A percentile compares a stretch with the other conserved stretches of the same genome.
Conservation (phyloP, 2,329 filamentous ascomycete genomes). For the Penicillium sclerotigenum region DNA sequence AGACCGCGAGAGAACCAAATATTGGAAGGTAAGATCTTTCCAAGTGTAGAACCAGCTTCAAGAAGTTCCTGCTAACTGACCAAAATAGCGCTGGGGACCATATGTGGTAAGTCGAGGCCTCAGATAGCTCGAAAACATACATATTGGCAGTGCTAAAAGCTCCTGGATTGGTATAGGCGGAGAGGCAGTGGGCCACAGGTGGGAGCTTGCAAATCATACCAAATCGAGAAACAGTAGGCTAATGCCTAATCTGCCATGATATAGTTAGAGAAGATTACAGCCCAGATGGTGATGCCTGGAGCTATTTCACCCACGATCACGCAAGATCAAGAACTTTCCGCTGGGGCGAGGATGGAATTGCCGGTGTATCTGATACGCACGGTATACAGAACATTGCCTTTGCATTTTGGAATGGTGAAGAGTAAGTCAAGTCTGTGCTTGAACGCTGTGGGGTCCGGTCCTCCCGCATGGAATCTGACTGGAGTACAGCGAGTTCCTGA, state of each 20-base stretch:
- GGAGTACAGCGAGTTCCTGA: conserved; percentile 71
- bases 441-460: not conserved
- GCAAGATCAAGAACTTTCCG: conserved; percentile 83
- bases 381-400: conserved; percentile 90
- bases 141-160: not conserved
- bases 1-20: conserved; percentile 76
- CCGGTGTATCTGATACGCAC: conserved; percentile 90
- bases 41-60: not conserved
- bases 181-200: conserved; percentile 95
- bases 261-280: conserved; percentile 88
- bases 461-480: not conserved
- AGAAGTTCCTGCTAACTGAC: not conserved
- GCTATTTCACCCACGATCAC: conserved; percentile 91
- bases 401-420: conserved; percentile 96
- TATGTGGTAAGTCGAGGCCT: conserved; percentile 56
- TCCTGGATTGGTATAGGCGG: conserved; percentile 47
- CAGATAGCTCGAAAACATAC: not conserved
- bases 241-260: conserved; percentile 25
- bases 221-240: conserved; percentile 8
- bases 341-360: conserved; percentile 97
- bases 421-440: conserved; percentile 55
- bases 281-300: conserved; percentile 89
- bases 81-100: conserved; percentile 65
- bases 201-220: not conserved
- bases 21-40: conserved; percentile 75